A percentile compares a stretch with the other conserved stretches of the same genome.
These are phyloP conservation scores for Inga laurina DNA, from an alignment of 306 rosid species.

Conservation along the genomic window DNA sequence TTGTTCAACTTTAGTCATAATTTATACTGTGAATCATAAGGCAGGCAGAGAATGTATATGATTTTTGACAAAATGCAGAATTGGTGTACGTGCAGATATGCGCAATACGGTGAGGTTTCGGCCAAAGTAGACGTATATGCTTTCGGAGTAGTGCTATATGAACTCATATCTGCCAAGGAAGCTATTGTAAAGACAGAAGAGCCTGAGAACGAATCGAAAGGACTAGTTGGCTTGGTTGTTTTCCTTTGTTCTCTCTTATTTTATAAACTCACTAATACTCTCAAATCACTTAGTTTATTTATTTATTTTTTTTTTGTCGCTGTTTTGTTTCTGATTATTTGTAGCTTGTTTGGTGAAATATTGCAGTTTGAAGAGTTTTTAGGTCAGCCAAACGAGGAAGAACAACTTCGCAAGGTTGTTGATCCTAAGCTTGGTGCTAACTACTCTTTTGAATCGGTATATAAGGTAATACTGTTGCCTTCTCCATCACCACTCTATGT, in stretches of 20 bases:
- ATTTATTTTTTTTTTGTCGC: not conserved
- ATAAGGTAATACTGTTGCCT: constrained; percentile 42
- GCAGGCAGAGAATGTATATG: not conserved
- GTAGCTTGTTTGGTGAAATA: constrained; percentile 18
- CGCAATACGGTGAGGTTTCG: constrained; percentile 71
- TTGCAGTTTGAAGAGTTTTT: constrained; percentile 71
- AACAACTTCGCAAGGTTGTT: constrained; percentile 52
- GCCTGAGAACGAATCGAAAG: constrained; percentile 48
- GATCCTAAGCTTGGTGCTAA: constrained; percentile 54
- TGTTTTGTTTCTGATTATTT: not conserved
- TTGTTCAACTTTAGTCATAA: not conserved
- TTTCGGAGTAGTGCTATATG: constrained; percentile 74
- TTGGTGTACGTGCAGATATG: constrained; percentile 49
- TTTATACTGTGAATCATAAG: not conserved
- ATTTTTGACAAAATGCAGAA: constrained; percentile 21
- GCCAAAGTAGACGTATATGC: constrained; percentile 75
- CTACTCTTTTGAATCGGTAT: constrained; percentile 56
- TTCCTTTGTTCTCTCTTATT: not conserved
- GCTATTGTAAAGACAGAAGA: constrained; percentile 69
- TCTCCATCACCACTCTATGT: no score
- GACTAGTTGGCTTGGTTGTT: constrained; percentile 68
- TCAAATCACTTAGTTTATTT: not conserved
- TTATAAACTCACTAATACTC: not conserved
- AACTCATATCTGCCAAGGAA: constrained; percentile 61
- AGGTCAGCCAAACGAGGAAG: constrained; percentile 48